Evolutionary conservation across 1,284 basidiomycete genomes (phyloP).

Genomic region (Blastosporella zonata): DNA sequence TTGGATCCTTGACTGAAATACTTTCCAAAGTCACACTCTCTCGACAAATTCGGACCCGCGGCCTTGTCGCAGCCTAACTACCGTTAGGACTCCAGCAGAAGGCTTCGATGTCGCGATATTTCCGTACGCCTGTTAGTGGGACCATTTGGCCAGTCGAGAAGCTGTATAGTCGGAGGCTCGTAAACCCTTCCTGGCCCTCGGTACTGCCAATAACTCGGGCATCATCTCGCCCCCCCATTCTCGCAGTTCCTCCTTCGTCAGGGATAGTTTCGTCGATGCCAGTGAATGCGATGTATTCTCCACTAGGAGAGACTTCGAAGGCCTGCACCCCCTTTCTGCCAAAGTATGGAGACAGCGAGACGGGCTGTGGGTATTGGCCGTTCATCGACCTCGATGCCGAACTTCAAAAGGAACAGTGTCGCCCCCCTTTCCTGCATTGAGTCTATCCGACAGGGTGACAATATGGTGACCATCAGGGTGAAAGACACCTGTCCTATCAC

Average conservation of each 20-base stretch:
- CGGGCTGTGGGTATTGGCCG: slow-evolving; percentile 10
- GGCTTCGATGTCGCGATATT: slow-evolving; percentile 27
- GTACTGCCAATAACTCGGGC: slow-evolving; percentile 24
- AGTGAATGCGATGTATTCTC: slow-evolving; percentile 26
- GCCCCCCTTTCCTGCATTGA: slow-evolving; percentile 23
- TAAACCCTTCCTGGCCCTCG: slow-evolving; percentile 15
- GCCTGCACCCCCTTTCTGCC: slow-evolving; percentile 23
- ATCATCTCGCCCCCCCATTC: slow-evolving; percentile 22
- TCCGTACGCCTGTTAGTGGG: slow-evolving; percentile 20
- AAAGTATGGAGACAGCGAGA: slow-evolving; percentile 13
- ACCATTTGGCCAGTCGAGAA: slow-evolving; percentile 23
- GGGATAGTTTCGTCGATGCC: slow-evolving; percentile 15
- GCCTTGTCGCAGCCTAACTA: slow-evolving; percentile 25
- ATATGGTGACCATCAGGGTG: slow-evolving; percentile 26
- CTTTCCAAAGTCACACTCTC: slow-evolving; percentile 25
- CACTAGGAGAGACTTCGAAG: slow-evolving; percentile 31
- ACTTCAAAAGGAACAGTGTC: slow-evolving; percentile 20
- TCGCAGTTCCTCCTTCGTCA: slow-evolving; percentile 15
- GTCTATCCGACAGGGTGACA: slow-evolving; percentile 28
- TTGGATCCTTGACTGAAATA: slow-evolving; percentile 19
- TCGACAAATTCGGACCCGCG: slow-evolving; percentile 27
- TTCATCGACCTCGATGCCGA: slow-evolving; percentile 4
- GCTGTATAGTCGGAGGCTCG: slow-evolving; percentile 24
- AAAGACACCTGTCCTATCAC: slow-evolving; percentile 26
- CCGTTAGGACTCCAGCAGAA: slow-evolving; percentile 30